Conservation (phyloP, 2,329 filamentous ascomycete genomes). For the Septoria linicola region DNA sequence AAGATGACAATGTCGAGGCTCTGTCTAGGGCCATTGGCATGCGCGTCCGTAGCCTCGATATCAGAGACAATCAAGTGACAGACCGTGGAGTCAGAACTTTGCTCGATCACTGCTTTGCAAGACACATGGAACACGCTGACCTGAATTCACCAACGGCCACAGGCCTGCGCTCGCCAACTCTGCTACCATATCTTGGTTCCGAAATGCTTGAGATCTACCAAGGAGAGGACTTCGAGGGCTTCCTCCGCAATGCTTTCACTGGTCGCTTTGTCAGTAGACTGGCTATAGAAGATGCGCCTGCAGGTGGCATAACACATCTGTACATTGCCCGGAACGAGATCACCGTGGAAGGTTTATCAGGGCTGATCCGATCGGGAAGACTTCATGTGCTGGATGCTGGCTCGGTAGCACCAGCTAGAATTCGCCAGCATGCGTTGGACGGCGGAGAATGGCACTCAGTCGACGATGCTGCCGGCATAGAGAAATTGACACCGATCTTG, state of each 20-base stretch:
- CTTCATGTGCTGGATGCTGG: constrained; percentile 59
- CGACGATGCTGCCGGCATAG: constrained; percentile 48
- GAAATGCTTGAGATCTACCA: constrained; percentile 43
- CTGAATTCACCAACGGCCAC: background rate
- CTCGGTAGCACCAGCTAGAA: constrained; percentile 39
- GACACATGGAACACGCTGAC: background rate
- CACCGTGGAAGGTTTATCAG: constrained; percentile 56
- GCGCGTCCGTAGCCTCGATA: constrained; percentile 56
- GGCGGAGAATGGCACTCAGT: constrained; percentile 22
- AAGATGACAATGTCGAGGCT: constrained; percentile 54
- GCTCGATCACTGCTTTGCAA: constrained; percentile 51
- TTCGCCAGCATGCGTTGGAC: constrained; percentile 31
- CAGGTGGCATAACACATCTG: constrained; percentile 59
- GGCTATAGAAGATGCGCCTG: constrained; percentile 55
- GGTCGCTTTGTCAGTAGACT: constrained; percentile 53
- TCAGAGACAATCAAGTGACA: constrained; percentile 58
- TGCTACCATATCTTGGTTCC: constrained; percentile 41
- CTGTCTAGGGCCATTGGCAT: constrained; percentile 53
- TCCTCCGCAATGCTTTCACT: constrained; percentile 51
- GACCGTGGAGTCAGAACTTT: constrained; percentile 55
- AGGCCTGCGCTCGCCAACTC: constrained; percentile 28
- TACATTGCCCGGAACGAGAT: constrained; percentile 58
- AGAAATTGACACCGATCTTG: constrained; percentile 56
- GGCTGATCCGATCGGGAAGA: constrained; percentile 51
- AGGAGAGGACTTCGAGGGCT: constrained; percentile 53